phyloP scores from a whole-genome alignment of 2,329 filamentous ascomycete genomes.

The Aspergillus versicolor region DNA sequence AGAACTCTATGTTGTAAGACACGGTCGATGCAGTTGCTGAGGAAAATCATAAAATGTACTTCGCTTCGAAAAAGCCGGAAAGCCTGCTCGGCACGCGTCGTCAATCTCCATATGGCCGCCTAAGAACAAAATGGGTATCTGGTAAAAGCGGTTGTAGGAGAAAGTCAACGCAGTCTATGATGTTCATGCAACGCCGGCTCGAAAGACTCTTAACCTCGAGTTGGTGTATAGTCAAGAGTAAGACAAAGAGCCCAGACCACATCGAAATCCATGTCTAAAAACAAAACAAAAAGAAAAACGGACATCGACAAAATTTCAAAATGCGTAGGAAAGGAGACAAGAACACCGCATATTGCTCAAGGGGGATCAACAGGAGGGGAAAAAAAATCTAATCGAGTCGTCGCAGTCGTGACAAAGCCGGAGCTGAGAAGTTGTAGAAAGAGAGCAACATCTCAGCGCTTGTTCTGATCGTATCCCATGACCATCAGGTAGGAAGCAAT shows the following conservation, averaged over 20 bases:
- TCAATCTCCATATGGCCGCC: conserved; percentile 39
- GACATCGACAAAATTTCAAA: conserved; percentile 24
- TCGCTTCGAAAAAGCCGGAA: conserved; percentile 38
- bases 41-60: conserved; percentile 41
- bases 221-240: conserved; percentile 27
- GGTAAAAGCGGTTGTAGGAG: conserved; percentile 44
- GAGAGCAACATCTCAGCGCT: conserved; percentile 32
- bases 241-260: conserved; percentile 34
- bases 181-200: conserved; percentile 46
- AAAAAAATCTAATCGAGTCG: conserved; percentile 38
- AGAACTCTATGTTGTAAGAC: conserved; percentile 39
- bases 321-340: conserved; percentile 26
- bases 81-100: conserved; percentile 39
- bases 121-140: conserved; percentile 49
- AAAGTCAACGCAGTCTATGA: conserved; percentile 55
- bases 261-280: conserved; percentile 41
- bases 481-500: conserved; percentile 32
- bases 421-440: conserved; percentile 31
- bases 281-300: conserved; percentile 30
- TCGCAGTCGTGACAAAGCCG: conserved; percentile 48
- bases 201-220: conserved; percentile 28
- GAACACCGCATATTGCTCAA: conserved; percentile 21
- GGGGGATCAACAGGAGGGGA: conserved; percentile 25
- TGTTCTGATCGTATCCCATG: conserved; percentile 40
- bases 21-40: conserved; percentile 41